A percentile compares a stretch with the other conserved stretches of the same genome.
phyloP scores from a whole-genome alignment of 345 rosid species.

The Isatis tinctoria region DNA sequence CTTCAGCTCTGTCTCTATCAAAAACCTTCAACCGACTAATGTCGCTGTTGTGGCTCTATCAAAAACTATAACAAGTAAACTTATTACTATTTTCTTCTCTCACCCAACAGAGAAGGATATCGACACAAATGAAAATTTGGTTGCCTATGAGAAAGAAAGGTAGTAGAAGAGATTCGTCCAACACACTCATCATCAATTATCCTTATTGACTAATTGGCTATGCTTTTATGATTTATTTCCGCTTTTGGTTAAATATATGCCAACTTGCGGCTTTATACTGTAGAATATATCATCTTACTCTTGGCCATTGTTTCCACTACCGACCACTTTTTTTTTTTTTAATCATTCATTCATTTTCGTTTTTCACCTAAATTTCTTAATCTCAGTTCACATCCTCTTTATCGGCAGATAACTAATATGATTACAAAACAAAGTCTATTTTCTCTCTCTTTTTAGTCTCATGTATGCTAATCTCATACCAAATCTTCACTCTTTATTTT shows the following conservation, averaged over 20 bases:
- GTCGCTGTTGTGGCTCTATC: not conserved
- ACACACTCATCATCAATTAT: not conserved
- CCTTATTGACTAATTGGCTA: conserved; percentile 1
- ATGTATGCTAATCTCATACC: no score
- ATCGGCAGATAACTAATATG: no score
- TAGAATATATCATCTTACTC: not conserved
- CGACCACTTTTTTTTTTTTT: not conserved
- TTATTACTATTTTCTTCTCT: no score
- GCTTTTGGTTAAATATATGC: not conserved
- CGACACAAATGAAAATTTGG: not conserved
- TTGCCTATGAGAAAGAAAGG: not conserved
- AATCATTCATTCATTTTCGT: not conserved
- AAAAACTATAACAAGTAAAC: no score
- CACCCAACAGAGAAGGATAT: not conserved
- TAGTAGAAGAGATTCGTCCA: conserved; percentile 4
- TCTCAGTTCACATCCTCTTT: no score
- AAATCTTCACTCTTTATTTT: no score
- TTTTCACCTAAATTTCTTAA: not conserved
- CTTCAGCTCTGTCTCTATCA: not conserved
- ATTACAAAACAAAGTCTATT: no score
- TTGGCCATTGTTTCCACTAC: conserved; percentile 11
- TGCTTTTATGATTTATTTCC: conserved; percentile 7
- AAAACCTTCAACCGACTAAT: no score
- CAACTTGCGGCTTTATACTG: conserved; percentile 15
- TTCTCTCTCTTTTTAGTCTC: no score